Evolutionary conservation across 2,329 filamentous ascomycete genomes (phyloP), one percentile per base, ranked within the genome.

Genomic region (Fusarium sp.): DNA sequence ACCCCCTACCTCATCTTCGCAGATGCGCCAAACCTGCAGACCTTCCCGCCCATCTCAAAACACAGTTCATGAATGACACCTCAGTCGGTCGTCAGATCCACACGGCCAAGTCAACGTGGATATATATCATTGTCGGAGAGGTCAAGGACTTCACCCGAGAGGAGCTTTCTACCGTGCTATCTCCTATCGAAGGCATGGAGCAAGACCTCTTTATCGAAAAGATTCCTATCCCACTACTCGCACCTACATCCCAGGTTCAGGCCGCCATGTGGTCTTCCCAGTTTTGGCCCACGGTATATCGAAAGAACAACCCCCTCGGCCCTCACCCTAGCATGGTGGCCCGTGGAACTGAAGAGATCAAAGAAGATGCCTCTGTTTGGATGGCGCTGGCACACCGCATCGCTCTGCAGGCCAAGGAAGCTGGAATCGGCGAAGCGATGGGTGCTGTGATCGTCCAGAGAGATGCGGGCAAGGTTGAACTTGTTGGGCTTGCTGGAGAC

Each of bases 251-350:
- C 4, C 89, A 92, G 75, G 87, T 92, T 43, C 93, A 96, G 81
- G 93, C 94, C 10, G 89, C 89, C 30, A 85, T 90, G 80, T 97
- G 94, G 94, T 92, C 91, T 30, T 86, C 89, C 37, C 88, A 92
- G 76, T 96, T 94, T 81, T 97, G 94, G 94, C 94, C 94, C 14
- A 93, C 92, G 2, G 90, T 95, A 58, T 97, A 97, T 84, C 92
- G 94, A 73, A 95, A 95, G 85, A 95, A 93, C 75, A 97, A 97
- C 79, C 94, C 94, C 3, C 93, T 95, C 68, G 94, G 94, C 5
- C 94, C 94, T 20, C 94, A 97, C 80, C 94, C 94, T 70, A 90
- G 91, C 78, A 89, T 93, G 80, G 90, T 96, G 65, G 86, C 89
- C 47, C 90, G 92, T 68, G 91, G 92, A 32, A 92, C 92, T 43